These are phyloP conservation scores for Bipolaris sorokiniana DNA, from an alignment of 2,329 filamentous ascomycete species.

Conservation along the genomic window DNA sequence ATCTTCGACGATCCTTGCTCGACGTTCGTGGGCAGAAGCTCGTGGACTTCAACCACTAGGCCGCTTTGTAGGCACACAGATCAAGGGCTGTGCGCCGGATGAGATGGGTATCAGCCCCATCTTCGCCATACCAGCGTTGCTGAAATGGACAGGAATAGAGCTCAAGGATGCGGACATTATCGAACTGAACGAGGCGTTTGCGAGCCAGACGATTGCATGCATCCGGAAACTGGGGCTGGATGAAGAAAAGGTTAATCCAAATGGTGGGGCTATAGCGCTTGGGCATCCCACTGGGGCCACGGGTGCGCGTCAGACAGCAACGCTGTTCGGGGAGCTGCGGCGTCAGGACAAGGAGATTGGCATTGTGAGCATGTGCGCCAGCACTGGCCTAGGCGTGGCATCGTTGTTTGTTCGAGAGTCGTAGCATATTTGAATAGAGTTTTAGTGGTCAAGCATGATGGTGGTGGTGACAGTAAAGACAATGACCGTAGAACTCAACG, in stretches of 20 bases:
- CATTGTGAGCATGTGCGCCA: conserved; percentile 83
- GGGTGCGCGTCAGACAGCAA: conserved; percentile 81
- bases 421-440: too few species aligned
- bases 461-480: not conserved
- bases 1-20: conserved; percentile 88
- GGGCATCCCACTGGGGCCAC: conserved; percentile 81
- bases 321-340: conserved; percentile 72
- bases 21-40: conserved; percentile 83
- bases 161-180: conserved; percentile 85
- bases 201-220: conserved; percentile 95
- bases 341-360: conserved; percentile 75
- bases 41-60: conserved; percentile 87
- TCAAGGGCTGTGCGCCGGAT: conserved; percentile 85
- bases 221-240: conserved; percentile 69
- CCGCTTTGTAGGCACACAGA: conserved; percentile 92
- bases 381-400: conserved; percentile 41
- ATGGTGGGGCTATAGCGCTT: conserved; percentile 81
- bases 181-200: conserved; percentile 97
- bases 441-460: too few species aligned
- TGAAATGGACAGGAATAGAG: conserved; percentile 75
- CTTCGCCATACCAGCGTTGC: conserved; percentile 76
- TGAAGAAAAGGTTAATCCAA: conserved; percentile 77
- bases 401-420: conserved; percentile 42
- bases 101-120: conserved; percentile 95
- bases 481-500: not conserved